Base-by-base conservation (phyloP, 768 basidiomycete genomes). In the Gymnopilus dilepis region DNA sequence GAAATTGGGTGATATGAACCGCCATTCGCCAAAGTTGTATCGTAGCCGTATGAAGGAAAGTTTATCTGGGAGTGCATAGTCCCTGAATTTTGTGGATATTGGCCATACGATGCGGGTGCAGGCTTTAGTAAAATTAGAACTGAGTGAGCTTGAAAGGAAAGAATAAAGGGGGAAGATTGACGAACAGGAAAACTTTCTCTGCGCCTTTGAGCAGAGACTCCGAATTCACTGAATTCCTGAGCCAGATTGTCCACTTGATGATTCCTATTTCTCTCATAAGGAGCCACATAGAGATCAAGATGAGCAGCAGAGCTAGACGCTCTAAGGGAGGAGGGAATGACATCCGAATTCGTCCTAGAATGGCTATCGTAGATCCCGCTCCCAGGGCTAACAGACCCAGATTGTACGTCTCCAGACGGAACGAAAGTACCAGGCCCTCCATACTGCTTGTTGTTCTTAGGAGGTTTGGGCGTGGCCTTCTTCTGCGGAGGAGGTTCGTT, bases 401-500 rank as follows among this genome's bases (percentile, higher is more conserved):
- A 68, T 37, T 70, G 64, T 57, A 66, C 43, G 33, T 80, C 78
- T 21, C 80, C 82, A 17, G 80, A 74, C 2, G 92, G 86, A 6
- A 86, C 77, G 69, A 94, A 94, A 31, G 83, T 84, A 51, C 93
- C 93, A 7, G 89, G 89, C 0, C 93, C 93, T 24, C 86, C 90
- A 65, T 94, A 94, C 51, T 89, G 85, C 61, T 82, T 85, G 64
- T 80, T 82, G 58, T 72, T 78, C 62, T 81, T 81, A 6, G 79
- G 77, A 21, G 81, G 75, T 67, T 85, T 87, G 33, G 81, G 74
- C 12, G 79, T 72, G 12, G 74, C 62, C 65, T 86, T 90, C 75
- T 90, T 92, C 66, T 85, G 85, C n/a, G 92, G 93, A 5, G 89
- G 81, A 34, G 89, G 87, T 74, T 90, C 92, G 72, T 94, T 94